Evolutionary conservation across 139 green algal species (phyloP).

Genomic region (Volvox reticuliferus): DNA sequence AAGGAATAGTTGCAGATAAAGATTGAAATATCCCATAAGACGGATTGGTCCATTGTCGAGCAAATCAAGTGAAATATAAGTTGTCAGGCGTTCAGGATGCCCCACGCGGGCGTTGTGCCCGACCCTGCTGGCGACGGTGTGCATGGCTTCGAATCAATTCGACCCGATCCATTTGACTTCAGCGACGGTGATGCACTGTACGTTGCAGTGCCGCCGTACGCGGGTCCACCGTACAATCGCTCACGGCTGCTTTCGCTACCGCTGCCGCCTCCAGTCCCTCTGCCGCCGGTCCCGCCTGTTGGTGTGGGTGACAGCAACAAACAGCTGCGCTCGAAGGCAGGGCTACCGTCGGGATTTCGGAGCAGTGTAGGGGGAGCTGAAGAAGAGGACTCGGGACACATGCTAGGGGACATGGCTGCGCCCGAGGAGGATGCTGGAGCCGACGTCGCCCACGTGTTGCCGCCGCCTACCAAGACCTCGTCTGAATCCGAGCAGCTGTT

Average conservation of each 20-base stretch:
- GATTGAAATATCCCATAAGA: no score
- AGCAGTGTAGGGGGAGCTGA: not conserved
- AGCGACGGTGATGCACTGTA: no score
- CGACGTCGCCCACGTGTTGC: not conserved
- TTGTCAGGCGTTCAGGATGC: not conserved
- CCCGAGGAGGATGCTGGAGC: not conserved
- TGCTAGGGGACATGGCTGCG: not conserved
- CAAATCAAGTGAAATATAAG: no score
- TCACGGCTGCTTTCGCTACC: not conserved
- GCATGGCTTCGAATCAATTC: not conserved
- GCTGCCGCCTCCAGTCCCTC: not conserved
- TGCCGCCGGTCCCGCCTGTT: not conserved
- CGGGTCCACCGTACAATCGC: not conserved
- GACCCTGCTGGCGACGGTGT: no score
- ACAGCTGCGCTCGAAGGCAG: not conserved
- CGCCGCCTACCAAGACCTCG: not conserved
- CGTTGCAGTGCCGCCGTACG: not conserved
- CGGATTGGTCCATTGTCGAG: no score
- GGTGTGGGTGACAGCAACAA: not conserved
- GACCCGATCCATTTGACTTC: not conserved
- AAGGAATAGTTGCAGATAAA: no score
- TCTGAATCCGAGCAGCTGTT: slow-evolving; percentile 2
- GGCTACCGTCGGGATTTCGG: not conserved
- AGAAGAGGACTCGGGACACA: not conserved
- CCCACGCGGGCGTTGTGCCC: not conserved